Evolutionary conservation across 2,329 filamentous ascomycete species (phyloP), one percentile per base, ranked within the genome.

Genomic region (Leptosphaerulina australis): DNA sequence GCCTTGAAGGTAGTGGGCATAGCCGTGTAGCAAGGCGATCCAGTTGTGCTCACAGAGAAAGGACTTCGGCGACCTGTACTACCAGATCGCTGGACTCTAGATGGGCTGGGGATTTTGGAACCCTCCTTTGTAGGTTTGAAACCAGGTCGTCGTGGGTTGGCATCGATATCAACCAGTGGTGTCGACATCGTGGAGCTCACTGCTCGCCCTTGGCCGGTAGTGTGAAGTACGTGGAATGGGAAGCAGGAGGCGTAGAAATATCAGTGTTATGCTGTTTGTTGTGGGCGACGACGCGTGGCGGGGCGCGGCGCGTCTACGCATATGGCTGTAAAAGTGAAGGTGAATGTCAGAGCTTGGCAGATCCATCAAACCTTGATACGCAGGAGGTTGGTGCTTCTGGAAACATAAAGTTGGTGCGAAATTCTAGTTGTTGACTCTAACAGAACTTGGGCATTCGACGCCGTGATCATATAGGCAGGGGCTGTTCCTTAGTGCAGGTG

Each of bases 81-180:
- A 6, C 25, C 24, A 24, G 26, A n/a, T 10, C 36, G 35, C 11
- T 45, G 44, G 9, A 37, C 20, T 25, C 43, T 50, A 3, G 52
- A 38, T 5, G 39, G 51, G 22, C 34, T 51, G 17, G 58, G 45
- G 20, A 54, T 61, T 17, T 53, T 59, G 10, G 56, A 58, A 10
- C 31, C 31, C 25, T 41, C 51, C 12, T 47, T 43, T 26, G 30
- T 26, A 1, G 31, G 11, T 11, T 26, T 55, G 31, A 50, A 33
- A 29, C 31, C 40, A 25, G 44, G 22, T 28, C 50, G 43, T 35
- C 41, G 46, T n/a, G 50, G 25, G 22, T 55, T 50, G 12, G 41
- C 36, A 24, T 60, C 50, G 26, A 47, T 46, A 17, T 57, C 48
- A 9, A 49, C 15, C 11, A 58, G 49, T n/a, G 56, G 41, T 21